Evolutionary conservation across 2,329 filamentous ascomycete species (phyloP).

Genomic region (Dothideomycetidae sp.): DNA sequence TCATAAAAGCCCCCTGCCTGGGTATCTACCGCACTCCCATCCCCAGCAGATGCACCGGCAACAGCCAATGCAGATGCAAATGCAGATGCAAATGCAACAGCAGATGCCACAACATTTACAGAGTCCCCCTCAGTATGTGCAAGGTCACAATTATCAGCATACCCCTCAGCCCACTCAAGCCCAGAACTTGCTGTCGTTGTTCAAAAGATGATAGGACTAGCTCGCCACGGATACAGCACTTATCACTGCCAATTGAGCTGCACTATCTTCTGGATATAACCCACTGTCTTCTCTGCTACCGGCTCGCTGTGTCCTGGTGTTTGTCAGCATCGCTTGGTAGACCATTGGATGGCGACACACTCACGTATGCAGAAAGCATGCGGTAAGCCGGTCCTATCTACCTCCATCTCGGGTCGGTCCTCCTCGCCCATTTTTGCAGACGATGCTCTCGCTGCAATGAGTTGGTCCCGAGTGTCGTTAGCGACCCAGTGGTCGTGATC

Average conservation of each 20-base stretch:
- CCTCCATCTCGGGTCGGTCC: constrained; percentile 38
- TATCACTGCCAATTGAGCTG: constrained; percentile 6
- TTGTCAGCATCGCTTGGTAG: constrained; percentile 9
- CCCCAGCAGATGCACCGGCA: constrained; percentile 10
- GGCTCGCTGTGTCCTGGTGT: constrained; percentile 29
- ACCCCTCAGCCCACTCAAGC: constrained; percentile 14
- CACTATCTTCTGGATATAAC: constrained; percentile 26
- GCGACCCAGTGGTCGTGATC: constrained; percentile 49
- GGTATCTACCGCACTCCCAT: constrained; percentile 5
- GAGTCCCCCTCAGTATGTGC: too few relatives aligned
- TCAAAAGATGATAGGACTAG: constrained; percentile 15
- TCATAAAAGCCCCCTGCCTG: neutral
- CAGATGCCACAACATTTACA: too few relatives aligned
- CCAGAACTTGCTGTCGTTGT: constrained; percentile 17
- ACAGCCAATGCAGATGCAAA: too few relatives aligned
- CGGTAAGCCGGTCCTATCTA: constrained; percentile 40
- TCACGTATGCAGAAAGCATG: constrained; percentile 47
- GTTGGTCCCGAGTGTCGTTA: constrained; percentile 40
- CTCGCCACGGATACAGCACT: neutral
- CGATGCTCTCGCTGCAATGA: constrained; percentile 33
- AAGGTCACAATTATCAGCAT: too few relatives aligned
- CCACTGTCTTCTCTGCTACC: constrained; percentile 38
- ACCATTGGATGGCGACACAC: constrained; percentile 14
- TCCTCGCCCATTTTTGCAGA: constrained; percentile 18
- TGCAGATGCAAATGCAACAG: too few relatives aligned